These are phyloP conservation scores for Arachis stenosperma DNA, from an alignment of 306 rosid species.

Conservation along the genomic window DNA sequence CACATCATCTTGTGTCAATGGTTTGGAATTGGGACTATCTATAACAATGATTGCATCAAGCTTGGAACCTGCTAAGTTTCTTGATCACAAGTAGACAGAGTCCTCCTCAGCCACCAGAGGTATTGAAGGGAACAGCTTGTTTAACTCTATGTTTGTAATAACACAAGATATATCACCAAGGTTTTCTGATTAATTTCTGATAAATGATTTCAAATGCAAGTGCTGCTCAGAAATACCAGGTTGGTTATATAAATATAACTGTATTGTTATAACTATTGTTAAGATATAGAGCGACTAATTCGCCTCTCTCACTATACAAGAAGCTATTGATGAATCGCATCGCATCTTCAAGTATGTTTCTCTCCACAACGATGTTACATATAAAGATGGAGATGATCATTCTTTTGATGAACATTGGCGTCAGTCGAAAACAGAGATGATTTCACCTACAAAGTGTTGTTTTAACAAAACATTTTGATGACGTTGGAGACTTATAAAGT, in stretches of 20 bases:
- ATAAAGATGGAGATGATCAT: slow-evolving; percentile 40
- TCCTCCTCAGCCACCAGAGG: slow-evolving; percentile 98
- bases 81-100: slow-evolving; percentile 66
- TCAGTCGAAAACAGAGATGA: slow-evolving; percentile 54
- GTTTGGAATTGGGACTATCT: slow-evolving; percentile 42
- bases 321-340: slow-evolving; percentile 24
- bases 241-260: slow-evolving; percentile 2
- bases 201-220: slow-evolving; percentile 1
- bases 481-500: too few species aligned
- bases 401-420: slow-evolving; percentile 60
- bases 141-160: slow-evolving; percentile 64
- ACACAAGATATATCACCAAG: background rate
- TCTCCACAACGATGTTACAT: background rate
- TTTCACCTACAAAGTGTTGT: slow-evolving; percentile 56
- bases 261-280: too few species aligned
- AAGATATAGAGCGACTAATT: too few species aligned
- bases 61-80: slow-evolving; percentile 67
- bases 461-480: too few species aligned
- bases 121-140: slow-evolving; percentile 76
- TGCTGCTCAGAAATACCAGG: background rate
- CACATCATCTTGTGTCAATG: slow-evolving; percentile 65
- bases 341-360: background rate
- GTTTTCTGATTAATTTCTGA: too few species aligned
- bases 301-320: too few species aligned
- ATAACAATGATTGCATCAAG: slow-evolving; percentile 53